Evolutionary conservation across 75 land plant genomes (phyloP).

Genomic region (Selaginella moellendorffii): DNA sequence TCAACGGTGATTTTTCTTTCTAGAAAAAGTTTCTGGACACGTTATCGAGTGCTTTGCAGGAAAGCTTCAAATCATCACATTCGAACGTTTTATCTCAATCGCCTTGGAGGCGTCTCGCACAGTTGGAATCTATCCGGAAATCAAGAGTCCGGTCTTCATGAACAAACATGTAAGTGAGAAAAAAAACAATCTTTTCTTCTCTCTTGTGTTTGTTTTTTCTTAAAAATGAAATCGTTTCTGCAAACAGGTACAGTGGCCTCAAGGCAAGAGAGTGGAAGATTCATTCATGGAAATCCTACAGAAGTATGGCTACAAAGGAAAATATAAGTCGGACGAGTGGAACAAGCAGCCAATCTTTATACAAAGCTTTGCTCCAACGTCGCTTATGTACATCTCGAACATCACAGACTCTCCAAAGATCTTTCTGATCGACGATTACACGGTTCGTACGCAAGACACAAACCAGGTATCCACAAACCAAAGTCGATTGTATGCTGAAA

Average conservation of each 20-base stretch:
- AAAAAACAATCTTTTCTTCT: too few species aligned
- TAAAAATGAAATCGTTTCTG: background rate
- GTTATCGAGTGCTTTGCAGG: conserved; percentile 39
- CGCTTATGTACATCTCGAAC: conserved; percentile 62
- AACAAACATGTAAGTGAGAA: conserved; percentile 67
- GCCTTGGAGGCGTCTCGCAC: conserved; percentile 73
- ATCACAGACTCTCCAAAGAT: conserved; percentile 63
- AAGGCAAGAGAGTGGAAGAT: conserved; percentile 78
- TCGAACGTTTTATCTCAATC: conserved; percentile 77
- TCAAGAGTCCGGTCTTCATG: conserved; percentile 83
- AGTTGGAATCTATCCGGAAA: conserved; percentile 95
- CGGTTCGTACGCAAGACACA: conserved; percentile 67
- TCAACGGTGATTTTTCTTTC: conserved; percentile 79
- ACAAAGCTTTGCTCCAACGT: conserved; percentile 94
- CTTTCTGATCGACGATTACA: conserved; percentile 66
- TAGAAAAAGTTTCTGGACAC: too few species aligned
- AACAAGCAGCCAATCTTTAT: conserved; percentile 58
- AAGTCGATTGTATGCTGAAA: background rate
- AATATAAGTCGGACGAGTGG: conserved; percentile 76
- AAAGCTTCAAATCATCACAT: conserved; percentile 59
- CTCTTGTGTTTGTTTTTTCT: background rate
- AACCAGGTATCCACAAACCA: conserved; percentile 51
- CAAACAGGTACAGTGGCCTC: conserved; percentile 70
- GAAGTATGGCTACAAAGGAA: conserved; percentile 75
- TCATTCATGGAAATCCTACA: conserved; percentile 61